Percentiles rank a stretch among this genome's conserved stretches.
Evolutionary conservation across 2,329 filamentous ascomycete species (phyloP).

Genomic region (Nemania diffusa): DNA sequence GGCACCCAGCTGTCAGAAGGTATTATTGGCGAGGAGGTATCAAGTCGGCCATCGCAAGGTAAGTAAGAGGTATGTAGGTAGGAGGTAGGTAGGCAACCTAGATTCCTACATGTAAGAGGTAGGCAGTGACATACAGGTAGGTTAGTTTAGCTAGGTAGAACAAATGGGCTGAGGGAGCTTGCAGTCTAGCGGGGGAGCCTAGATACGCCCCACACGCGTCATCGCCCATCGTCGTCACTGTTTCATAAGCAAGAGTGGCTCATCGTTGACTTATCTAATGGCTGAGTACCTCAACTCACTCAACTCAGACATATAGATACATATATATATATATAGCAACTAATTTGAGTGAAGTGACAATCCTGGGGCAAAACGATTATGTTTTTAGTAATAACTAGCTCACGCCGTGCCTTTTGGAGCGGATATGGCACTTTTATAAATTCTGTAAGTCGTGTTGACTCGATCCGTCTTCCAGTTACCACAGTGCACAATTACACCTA

Average conservation of each 20-base stretch:
- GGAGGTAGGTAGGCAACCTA: too few relatives aligned
- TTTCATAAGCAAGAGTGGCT: slow-evolving; percentile 34
- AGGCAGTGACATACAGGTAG: too few relatives aligned
- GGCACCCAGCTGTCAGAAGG: neutral
- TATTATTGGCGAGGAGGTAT: neutral
- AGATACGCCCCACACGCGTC: slow-evolving; percentile 26
- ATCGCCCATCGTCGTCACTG: slow-evolving; percentile 32
- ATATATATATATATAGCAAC: neutral
- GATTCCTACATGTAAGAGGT: too few relatives aligned
- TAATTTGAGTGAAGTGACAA: too few relatives aligned
- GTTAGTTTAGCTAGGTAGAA: too few relatives aligned
- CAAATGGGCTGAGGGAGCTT: slow-evolving; percentile 14
- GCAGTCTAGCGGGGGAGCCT: neutral
- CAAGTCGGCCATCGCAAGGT: neutral
- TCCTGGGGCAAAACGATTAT: too few relatives aligned
- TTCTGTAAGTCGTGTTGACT: too few relatives aligned
- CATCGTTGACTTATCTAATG: slow-evolving; percentile 5
- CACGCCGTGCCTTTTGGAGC: too few relatives aligned
- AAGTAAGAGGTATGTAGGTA: neutral
- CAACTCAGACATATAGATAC: neutral
- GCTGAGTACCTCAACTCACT: neutral
- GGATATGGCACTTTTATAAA: too few relatives aligned
- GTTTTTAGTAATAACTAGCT: too few relatives aligned
- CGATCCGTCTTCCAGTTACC: neutral
- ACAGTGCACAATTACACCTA: neutral